Conservation (phyloP, 2,329 filamentous ascomycete species). For the Cordyceps militaris region DNA sequence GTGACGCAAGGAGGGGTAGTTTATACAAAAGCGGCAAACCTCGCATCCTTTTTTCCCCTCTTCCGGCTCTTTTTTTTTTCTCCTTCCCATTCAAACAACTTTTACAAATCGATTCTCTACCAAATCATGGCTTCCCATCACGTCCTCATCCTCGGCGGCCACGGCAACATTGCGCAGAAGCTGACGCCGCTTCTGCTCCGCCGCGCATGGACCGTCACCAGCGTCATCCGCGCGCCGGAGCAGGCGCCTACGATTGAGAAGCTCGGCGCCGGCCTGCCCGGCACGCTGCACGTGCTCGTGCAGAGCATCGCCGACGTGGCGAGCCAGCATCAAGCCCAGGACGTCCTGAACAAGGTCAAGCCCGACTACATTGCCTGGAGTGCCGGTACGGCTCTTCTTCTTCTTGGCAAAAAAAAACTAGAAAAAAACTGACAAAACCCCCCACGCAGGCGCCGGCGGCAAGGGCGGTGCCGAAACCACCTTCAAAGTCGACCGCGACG, state of each 20-base stretch:
- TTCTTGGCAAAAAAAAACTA: no score
- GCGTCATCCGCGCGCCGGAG: constrained; percentile 65
- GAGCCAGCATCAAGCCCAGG: constrained; percentile 52
- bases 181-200: constrained; percentile 71
- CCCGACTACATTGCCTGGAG: constrained; percentile 63
- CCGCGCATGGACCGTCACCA: constrained; percentile 70
- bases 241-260: constrained; percentile 59
- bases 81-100: not conserved
- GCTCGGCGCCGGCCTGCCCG: constrained; percentile 50
- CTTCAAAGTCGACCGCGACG: constrained; percentile 54
- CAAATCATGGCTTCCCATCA: constrained; percentile 30
- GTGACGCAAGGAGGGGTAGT: not conserved
- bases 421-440: no score
- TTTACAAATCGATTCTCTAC: not conserved
- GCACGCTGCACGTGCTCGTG: constrained; percentile 62
- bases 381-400: constrained; percentile 41
- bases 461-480: constrained; percentile 51
- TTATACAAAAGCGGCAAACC: not conserved
- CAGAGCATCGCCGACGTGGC: constrained; percentile 66
- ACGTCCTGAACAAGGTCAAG: constrained; percentile 53
- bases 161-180: constrained; percentile 69
- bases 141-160: constrained; percentile 71
- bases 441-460: constrained; percentile 45
- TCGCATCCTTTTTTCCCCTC: not conserved
- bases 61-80: not conserved